Evolutionary conservation across 2,329 filamentous ascomycete genomes (phyloP).

Genomic region (Exophiala bonariae): DNA sequence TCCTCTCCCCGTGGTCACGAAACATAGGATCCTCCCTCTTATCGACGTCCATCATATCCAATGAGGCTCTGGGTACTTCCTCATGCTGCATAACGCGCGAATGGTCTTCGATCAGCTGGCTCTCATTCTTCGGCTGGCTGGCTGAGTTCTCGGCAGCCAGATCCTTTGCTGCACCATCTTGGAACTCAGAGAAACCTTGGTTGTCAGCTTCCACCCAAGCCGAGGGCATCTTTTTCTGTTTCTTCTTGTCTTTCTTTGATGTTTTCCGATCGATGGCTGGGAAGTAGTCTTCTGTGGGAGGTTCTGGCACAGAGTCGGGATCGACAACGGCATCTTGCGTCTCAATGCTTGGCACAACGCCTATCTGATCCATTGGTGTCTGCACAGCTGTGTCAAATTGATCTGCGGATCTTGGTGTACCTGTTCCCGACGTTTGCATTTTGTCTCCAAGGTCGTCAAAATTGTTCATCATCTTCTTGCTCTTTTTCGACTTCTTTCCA

Average conservation of each 20-base stretch:
- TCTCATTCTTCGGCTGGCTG: too few species aligned
- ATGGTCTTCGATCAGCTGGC: too few species aligned
- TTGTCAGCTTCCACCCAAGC: constrained; percentile 9
- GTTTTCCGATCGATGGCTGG: constrained; percentile 34
- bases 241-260: constrained; percentile 21
- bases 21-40: too few species aligned
- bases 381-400: constrained; percentile 8
- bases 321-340: background rate
- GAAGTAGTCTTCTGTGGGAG: constrained; percentile 5
- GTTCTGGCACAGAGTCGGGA: background rate
- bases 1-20: too few species aligned
- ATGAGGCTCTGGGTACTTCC: too few species aligned
- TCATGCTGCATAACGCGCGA: too few species aligned
- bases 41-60: too few species aligned
- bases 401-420: constrained; percentile 5
- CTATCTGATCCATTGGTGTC: constrained; percentile 1
- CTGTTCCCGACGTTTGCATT: constrained; percentile 1
- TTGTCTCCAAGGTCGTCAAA: background rate
- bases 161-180: too few species aligned
- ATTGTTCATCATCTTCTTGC: constrained; percentile 35
- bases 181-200: background rate
- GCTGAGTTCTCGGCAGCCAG: too few species aligned
- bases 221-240: constrained; percentile 10
- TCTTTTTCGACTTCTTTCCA: constrained; percentile 31
- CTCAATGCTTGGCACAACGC: constrained; percentile 7